phyloP scores from a whole-genome alignment of 2,329 filamentous ascomycete species.

The Teratosphaeria viscida region DNA sequence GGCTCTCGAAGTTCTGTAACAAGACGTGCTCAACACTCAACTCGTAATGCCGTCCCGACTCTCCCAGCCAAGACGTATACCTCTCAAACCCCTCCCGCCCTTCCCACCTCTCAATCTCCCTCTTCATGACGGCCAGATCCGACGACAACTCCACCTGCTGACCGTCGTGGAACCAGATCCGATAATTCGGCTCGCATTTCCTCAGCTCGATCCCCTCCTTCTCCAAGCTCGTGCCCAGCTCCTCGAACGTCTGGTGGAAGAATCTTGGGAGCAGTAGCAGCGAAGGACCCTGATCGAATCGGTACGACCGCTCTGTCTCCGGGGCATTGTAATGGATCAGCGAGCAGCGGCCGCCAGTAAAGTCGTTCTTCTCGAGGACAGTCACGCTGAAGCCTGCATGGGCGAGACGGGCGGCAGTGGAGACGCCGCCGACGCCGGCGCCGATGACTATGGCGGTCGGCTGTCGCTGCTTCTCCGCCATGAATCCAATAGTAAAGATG shows the following conservation, averaged over 20 bases:
- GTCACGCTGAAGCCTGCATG: slow-evolving; percentile 62
- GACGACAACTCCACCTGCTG: slow-evolving; percentile 53
- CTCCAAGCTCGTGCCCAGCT: slow-evolving; percentile 56
- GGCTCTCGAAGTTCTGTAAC: slow-evolving; percentile 53
- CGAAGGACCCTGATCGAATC: slow-evolving; percentile 69
- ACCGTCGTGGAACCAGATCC: slow-evolving; percentile 61
- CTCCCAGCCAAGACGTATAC: slow-evolving; percentile 57
- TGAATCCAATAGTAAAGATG: background rate
- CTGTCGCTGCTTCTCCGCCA: slow-evolving; percentile 6
- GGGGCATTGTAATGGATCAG: slow-evolving; percentile 35
- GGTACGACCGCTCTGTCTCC: slow-evolving; percentile 27
- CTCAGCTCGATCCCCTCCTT: slow-evolving; percentile 56
- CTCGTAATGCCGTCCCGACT: slow-evolving; percentile 62
- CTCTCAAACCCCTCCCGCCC: slow-evolving; percentile 59
- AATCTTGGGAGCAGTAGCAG: slow-evolving; percentile 60
- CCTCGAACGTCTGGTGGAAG: slow-evolving; percentile 58
- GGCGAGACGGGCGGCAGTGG: slow-evolving; percentile 58
- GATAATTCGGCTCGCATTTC: slow-evolving; percentile 68
- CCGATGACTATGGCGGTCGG: slow-evolving; percentile 48
- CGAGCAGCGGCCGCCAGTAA: slow-evolving; percentile 62
- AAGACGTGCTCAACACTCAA: slow-evolving; percentile 56
- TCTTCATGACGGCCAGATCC: slow-evolving; percentile 61
- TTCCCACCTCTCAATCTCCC: slow-evolving; percentile 61
- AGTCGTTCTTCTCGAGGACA: slow-evolving; percentile 66
- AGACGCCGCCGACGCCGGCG: slow-evolving; percentile 60